Evolutionary conservation across 1,284 basidiomycete genomes (phyloP).

Genomic region (Cutaneotrichosporon cutaneum): DNA sequence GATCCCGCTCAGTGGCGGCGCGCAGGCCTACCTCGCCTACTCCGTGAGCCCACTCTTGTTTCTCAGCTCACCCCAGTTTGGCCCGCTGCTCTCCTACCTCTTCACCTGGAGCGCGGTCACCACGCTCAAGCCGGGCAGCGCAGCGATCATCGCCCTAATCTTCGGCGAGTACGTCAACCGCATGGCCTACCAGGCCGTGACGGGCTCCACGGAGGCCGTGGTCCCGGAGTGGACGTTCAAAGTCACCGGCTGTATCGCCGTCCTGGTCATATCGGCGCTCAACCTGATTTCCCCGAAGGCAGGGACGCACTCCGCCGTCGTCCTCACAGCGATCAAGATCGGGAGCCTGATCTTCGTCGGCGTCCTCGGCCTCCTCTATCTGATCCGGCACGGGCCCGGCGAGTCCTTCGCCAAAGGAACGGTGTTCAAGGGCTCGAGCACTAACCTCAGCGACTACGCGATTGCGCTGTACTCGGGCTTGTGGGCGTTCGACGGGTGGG

Average conservation of each 20-base stretch:
- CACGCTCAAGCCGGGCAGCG: constrained; percentile 67
- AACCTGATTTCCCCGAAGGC: constrained; percentile 76
- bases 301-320: constrained; percentile 76
- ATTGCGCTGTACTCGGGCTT: constrained; percentile 91
- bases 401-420: constrained; percentile 47
- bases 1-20: constrained; percentile 69
- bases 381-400: constrained; percentile 46
- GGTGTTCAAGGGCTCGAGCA: constrained; percentile 72
- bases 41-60: constrained; percentile 51
- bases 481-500: constrained; percentile 94
- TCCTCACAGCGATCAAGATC: constrained; percentile 79
- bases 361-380: constrained; percentile 51
- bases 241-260: constrained; percentile 72
- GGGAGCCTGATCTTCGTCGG: constrained; percentile 54
- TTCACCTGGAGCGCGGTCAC: constrained; percentile 89
- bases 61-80: constrained; percentile 57
- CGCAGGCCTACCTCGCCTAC: constrained; percentile 87
- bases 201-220: constrained; percentile 55
- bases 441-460: constrained; percentile 78
- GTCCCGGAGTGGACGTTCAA: constrained; percentile 93
- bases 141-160: constrained; percentile 59
- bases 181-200: constrained; percentile 54
- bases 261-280: constrained; percentile 68
- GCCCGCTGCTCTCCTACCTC: constrained; percentile 78
- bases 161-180: constrained; percentile 77